These are phyloP conservation scores for Capsicum baccatum DNA, from an alignment of 257 asterid genomes.

Conservation along the genomic window DNA sequence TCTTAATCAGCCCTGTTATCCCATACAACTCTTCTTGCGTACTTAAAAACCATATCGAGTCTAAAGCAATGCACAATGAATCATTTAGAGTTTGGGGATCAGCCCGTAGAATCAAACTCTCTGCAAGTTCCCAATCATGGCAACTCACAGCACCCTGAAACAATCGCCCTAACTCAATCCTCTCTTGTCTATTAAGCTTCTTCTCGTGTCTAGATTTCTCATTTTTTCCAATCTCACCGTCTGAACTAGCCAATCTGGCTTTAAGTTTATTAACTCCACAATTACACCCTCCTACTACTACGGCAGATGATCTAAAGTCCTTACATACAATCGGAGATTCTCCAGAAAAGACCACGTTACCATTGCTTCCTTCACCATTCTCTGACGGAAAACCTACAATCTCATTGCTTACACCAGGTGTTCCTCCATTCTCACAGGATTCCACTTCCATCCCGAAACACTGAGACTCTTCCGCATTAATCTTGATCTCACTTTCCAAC, in stretches of 20 bases:
- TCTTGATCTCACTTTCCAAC: slow-evolving; percentile 28
- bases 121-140: slow-evolving; percentile 95
- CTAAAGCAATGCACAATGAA: slow-evolving; percentile 90
- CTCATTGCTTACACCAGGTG: slow-evolving; percentile 21
- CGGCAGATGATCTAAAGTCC: slow-evolving; percentile 42
- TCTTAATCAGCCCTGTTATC: slow-evolving; percentile 82
- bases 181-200: slow-evolving; percentile 91
- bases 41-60: slow-evolving; percentile 93
- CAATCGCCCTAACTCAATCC: slow-evolving; percentile 87
- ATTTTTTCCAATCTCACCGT: slow-evolving; percentile 62
- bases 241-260: slow-evolving; percentile 67
- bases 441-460: slow-evolving; percentile 73
- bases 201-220: slow-evolving; percentile 53
- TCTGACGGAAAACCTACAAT: slow-evolving; percentile 46
- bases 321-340: slow-evolving; percentile 67
- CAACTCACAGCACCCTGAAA: slow-evolving; percentile 98
- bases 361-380: slow-evolving; percentile 63
- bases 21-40: slow-evolving; percentile 75
- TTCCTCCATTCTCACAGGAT: slow-evolving; percentile 31
- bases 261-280: slow-evolving; percentile 89
- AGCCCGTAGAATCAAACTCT: slow-evolving; percentile 80
- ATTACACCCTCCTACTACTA: slow-evolving; percentile 55
- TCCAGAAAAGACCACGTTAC: slow-evolving; percentile 67
- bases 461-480: slow-evolving; percentile 39
- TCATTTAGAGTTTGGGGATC: slow-evolving; percentile 96